Base-by-base conservation (phyloP, 2,329 filamentous ascomycete genomes). In the Amauroascus verrucosus region DNA sequence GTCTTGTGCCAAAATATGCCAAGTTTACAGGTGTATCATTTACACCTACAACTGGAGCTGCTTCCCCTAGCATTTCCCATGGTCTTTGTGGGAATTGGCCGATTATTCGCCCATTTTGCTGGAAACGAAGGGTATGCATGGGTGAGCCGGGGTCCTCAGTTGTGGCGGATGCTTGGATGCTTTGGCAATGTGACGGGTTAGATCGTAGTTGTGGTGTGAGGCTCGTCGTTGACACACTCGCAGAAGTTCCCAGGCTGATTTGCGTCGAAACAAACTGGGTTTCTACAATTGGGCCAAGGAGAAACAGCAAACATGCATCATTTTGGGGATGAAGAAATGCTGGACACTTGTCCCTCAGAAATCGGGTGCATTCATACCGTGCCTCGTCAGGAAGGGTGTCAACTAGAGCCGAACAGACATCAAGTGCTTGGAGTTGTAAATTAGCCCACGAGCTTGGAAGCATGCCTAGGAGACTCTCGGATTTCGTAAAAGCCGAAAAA, bases 41-140 rank as follows among this genome's bases (percentile, higher is more conserved):
- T n/a, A 64, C 61, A 22, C 71, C 70, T 20, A 69, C 59, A 16
- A 72, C 65, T 1, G 72, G 72, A 16, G 72, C 70, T 9, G 72
- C 67, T 54, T 73, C 72, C 57, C 71, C 70, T 22, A 74, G 63
- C 53, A 73, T 65, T 54, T 74, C 72, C 72, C 72, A 74, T 26
- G 66, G 67, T 20, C 67, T 67, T 8, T 70, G 57, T 1, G 65
- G 64, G 48, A 65, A 72, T 1, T 67, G 57, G 1, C 68, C 69
- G 32, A 67, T 55, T 4, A 63, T 55, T 20, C 66, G 65, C 8
- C 68, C 68, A 26, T 65, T 65, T 30, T 67, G 62, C 54, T 72
- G 68, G 37, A 72, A 58, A 38, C 67, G 67, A 35, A 72, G 64
- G 26, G 65, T 64, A 48, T 63, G 65, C 13, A 61, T 52, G 24